Conservation (phyloP, 1,284 basidiomycete genomes). For the Trichosporon coremiiforme region DNA sequence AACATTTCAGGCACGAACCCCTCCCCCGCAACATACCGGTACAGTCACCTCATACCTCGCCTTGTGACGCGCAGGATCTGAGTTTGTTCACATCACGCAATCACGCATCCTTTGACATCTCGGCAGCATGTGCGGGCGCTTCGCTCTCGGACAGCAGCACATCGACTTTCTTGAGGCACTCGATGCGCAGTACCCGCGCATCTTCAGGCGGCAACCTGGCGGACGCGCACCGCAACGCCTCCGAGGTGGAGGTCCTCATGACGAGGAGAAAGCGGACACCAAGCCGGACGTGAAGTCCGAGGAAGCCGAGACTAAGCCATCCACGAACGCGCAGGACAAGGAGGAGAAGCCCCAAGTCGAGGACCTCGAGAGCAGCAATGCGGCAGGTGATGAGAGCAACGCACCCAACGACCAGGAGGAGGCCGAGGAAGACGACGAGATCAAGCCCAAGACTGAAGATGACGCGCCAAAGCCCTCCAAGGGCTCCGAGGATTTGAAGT, state of each 20-base stretch:
- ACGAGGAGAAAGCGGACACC: conserved; percentile 1
- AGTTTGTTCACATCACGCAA: background rate
- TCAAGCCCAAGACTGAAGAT: background rate
- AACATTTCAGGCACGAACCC: background rate
- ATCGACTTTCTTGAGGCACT: conserved; percentile 30
- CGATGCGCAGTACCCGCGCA: conserved; percentile 28
- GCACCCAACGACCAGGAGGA: conserved; percentile 8
- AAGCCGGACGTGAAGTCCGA: conserved; percentile 1
- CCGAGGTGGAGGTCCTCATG: conserved; percentile 26
- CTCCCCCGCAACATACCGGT: background rate
- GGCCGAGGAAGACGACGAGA: background rate
- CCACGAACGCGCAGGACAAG: background rate
- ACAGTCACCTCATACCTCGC: background rate
- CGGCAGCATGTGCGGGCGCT: conserved; percentile 47
- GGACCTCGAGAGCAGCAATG: background rate
- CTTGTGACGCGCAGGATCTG: background rate
- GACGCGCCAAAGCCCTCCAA: background rate
- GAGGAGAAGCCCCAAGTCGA: background rate
- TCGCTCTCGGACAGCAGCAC: conserved; percentile 46
- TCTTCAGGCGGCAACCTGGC: conserved; percentile 27
- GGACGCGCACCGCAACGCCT: conserved; percentile 21
- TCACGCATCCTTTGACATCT: background rate
- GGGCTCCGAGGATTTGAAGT: conserved; percentile 26
- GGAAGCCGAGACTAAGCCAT: background rate
- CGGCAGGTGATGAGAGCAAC: conserved; percentile 5